These are phyloP conservation scores for Pleurotus citrinopileatus DNA, from an alignment of 768 basidiomycete genomes.

Conservation along the genomic window DNA sequence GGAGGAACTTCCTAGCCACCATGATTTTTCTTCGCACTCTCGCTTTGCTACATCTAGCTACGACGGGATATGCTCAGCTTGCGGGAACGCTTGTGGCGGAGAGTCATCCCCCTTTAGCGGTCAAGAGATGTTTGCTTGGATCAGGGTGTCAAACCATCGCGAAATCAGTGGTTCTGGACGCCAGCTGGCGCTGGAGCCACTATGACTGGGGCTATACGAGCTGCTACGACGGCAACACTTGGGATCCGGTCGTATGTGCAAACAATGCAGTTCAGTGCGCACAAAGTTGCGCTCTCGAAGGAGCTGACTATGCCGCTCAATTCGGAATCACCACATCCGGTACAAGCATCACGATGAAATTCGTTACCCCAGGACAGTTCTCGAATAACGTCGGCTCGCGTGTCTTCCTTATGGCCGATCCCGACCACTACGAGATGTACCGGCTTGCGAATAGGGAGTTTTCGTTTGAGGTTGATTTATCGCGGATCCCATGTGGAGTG, in stretches of 20 bases:
- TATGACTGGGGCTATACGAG: constrained; percentile 20
- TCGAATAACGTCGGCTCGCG: constrained; percentile 13
- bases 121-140: constrained; percentile 26
- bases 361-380: constrained; percentile 22
- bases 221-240: constrained; percentile 37
- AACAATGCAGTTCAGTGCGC: constrained; percentile 13
- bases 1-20: not conserved
- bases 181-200: constrained; percentile 38
- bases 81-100: constrained; percentile 35
- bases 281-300: constrained; percentile 19
- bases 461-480: constrained; percentile 60
- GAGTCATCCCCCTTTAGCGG: constrained; percentile 31
- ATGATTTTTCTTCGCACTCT: constrained; percentile 18
- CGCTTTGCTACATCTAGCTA: constrained; percentile 11
- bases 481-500: constrained; percentile 35
- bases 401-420: not conserved
- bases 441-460: constrained; percentile 55
- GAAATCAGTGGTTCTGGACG: constrained; percentile 28
- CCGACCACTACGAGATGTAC: constrained; percentile 29
- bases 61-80: constrained; percentile 32
- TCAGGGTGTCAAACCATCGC: constrained; percentile 22
- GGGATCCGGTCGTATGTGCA: constrained; percentile 37
- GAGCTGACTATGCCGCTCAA: constrained; percentile 29
- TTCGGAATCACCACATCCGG: constrained; percentile 35
- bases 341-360: constrained; percentile 28